Percentiles rank a stretch among this genome's conserved stretches.
phyloP scores from a whole-genome alignment of 2,329 filamentous ascomycete genomes.

The Alternaria incomplexa region DNA sequence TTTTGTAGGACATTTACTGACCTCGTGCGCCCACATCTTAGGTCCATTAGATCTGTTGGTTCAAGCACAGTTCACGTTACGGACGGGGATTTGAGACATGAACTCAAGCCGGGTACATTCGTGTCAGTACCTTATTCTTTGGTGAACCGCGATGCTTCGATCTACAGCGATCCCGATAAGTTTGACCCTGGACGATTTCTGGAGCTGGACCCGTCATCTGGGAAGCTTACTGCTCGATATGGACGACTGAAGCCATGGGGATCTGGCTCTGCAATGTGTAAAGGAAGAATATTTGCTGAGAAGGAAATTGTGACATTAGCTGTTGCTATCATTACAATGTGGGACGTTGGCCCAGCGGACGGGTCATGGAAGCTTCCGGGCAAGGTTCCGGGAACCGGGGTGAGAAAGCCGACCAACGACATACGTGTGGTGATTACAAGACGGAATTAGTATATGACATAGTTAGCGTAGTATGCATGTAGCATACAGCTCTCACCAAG shows the following conservation, averaged over 20 bases:
- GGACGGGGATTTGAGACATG: background rate
- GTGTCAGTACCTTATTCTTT: background rate
- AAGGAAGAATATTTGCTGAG: conserved; percentile 50
- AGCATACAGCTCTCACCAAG: background rate
- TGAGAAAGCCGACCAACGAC: background rate
- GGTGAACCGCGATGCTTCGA: background rate
- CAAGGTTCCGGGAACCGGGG: conserved; percentile 11
- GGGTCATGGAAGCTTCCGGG: conserved; percentile 11
- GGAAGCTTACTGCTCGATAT: conserved; percentile 10
- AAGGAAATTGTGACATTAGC: conserved; percentile 53
- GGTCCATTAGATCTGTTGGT: background rate
- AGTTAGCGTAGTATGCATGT: background rate
- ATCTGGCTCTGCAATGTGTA: conserved; percentile 58
- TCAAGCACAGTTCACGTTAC: background rate
- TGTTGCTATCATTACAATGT: conserved; percentile 61
- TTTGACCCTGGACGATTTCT: conserved; percentile 14
- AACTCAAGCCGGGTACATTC: background rate
- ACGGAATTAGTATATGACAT: background rate
- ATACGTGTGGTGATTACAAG: background rate
- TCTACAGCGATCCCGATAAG: conserved; percentile 6
- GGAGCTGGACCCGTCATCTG: conserved; percentile 3
- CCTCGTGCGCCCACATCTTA: background rate
- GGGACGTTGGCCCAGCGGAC: conserved; percentile 59
- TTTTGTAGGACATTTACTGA: background rate
- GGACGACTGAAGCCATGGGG: conserved; percentile 16